Conservation (phyloP, 495 filamentous ascomycete species). For the Pseudoneurospora amorphoporcata region DNA sequence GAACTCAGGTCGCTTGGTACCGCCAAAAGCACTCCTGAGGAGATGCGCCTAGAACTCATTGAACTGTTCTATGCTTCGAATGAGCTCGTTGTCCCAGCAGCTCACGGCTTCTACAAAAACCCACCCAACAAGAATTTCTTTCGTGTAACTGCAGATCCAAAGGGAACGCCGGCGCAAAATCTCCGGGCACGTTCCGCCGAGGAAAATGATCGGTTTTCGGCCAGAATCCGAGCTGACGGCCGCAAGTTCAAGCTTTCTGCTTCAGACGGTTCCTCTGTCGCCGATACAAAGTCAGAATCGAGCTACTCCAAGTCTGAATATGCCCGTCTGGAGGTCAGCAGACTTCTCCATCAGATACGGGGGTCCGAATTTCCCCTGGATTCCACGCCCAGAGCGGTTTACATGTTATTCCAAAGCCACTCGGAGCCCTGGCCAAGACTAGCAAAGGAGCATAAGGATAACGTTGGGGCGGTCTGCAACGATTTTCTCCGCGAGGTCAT, state of each 20-base stretch:
- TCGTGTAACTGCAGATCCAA: constrained; percentile 23
- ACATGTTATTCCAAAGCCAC: constrained; percentile 33
- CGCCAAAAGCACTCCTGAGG: constrained; percentile 26
- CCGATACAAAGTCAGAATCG: not conserved
- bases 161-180: constrained; percentile 31
- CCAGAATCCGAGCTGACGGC: constrained; percentile 24
- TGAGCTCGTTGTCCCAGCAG: constrained; percentile 29
- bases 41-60: constrained; percentile 31
- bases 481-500: constrained; percentile 33
- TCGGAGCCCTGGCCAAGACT: constrained; percentile 30
- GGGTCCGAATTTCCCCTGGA: constrained; percentile 34
- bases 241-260: constrained; percentile 26
- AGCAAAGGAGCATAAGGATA: constrained; percentile 33
- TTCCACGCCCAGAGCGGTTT: constrained; percentile 29
- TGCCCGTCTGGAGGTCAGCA: constrained; percentile 24
- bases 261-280: not conserved
- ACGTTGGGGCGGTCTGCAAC: constrained; percentile 32
- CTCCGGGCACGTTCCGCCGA: constrained; percentile 30
- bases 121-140: constrained; percentile 31
- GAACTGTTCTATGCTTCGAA: constrained; percentile 29
- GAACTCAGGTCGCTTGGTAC: constrained; percentile 28
- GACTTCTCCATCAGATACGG: constrained; percentile 26
- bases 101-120: constrained; percentile 33
- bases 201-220: constrained; percentile 30
- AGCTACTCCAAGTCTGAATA: constrained; percentile 20